Percentiles rank a stretch among this genome's conserved stretches.
These are phyloP conservation scores for Berkeleyomyces rouxiae DNA, from an alignment of 2,329 filamentous ascomycete species.

Conservation along the genomic window DNA sequence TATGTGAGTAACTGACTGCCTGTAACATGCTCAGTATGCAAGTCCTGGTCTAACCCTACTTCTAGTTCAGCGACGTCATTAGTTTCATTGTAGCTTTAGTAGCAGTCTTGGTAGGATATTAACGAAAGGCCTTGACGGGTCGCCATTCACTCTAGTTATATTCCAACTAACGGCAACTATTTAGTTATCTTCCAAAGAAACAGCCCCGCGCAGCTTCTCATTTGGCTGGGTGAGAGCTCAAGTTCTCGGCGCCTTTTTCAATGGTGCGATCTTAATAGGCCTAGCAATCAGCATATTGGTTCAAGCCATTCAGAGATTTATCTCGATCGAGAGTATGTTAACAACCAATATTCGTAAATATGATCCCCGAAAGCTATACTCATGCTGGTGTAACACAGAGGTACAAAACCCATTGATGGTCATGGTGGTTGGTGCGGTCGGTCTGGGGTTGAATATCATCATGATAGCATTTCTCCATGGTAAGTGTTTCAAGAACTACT, in stretches of 20 bases:
- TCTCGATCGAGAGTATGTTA: slow-evolving; percentile 35
- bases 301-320: slow-evolving; percentile 56
- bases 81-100: slow-evolving; percentile 50
- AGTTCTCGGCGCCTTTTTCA: slow-evolving; percentile 66
- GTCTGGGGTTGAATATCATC: slow-evolving; percentile 50
- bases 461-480: slow-evolving; percentile 50
- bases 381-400: slow-evolving; percentile 23
- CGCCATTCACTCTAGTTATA: background rate
- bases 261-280: slow-evolving; percentile 57
- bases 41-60: slow-evolving; percentile 12
- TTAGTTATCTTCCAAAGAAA: slow-evolving; percentile 39
- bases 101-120: slow-evolving; percentile 39
- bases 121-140: background rate
- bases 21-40: background rate
- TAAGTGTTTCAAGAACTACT: slow-evolving; percentile 19
- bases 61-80: slow-evolving; percentile 51
- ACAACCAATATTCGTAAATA: background rate
- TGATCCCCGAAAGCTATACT: background rate
- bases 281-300: slow-evolving; percentile 56
- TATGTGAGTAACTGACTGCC: slow-evolving; percentile 34
- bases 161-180: background rate
- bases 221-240: slow-evolving; percentile 65
- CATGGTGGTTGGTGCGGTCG: slow-evolving; percentile 51
- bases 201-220: slow-evolving; percentile 40
- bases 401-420: slow-evolving; percentile 50